Evolutionary conservation across 768 basidiomycete genomes (phyloP), one percentile per base, ranked within the genome.

Genomic region (Naganishia vaughanmartiniae): DNA sequence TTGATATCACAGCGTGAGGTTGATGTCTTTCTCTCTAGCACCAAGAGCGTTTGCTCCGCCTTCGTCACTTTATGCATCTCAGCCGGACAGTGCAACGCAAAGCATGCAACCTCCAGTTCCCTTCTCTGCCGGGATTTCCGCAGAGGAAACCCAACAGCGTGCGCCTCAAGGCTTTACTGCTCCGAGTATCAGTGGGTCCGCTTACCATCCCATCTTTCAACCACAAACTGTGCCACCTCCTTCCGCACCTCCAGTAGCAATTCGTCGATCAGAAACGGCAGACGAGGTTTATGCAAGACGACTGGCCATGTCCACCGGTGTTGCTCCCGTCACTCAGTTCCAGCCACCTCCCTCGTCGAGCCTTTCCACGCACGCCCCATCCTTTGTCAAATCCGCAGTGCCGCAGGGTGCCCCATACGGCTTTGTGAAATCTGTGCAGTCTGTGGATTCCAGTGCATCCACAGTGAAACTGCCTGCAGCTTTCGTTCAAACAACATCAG

Each of bases 231-330:
- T 67, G 30, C 30, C 56, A 5, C 33, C 70, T 2, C 46, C 26
- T 5, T 26, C 66, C 19, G 70, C 57, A 24, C 2, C 12, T 26
- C 48, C 54, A 51, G 39, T 67, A 28, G 33, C 66, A 17, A 72
- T 39, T 17, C 45, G 33, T 3, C 4, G 69, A 19, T 30, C 72
- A 12, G 71, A 76, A 48, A 73, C 76, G 10, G 77, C 73, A 2
- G 79, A 80, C 45, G 77, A 79, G 36, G 76, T 75, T 2, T 76
- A 76, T 54, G 76, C 77, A 2, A 60, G 74, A 34, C 55, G 75
- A 54, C 55, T 77, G 21, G 76, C 76, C 10, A 68, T 80, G 74
- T 76, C 77, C 0, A 46, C 66, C 33, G 66, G 60, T 31, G 24
- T 31, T n/a, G 65, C 65, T 53, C 11, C 69, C 31, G 24, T 19